Evolutionary conservation across 2,329 filamentous ascomycete genomes (phyloP).

Genomic region (Fulvia fulva): DNA sequence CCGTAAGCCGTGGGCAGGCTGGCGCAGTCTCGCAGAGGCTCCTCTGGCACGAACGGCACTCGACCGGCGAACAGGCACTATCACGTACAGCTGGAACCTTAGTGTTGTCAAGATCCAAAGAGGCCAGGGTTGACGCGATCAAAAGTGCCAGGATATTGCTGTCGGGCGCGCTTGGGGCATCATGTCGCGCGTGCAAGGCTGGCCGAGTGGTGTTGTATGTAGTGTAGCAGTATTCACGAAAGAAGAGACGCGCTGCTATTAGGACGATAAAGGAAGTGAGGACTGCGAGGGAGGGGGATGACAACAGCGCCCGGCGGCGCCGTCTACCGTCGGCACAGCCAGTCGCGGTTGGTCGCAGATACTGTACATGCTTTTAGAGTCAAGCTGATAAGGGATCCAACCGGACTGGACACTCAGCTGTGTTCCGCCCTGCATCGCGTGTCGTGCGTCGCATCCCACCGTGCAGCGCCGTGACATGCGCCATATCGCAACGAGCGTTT

Average conservation of each 20-base stretch:
- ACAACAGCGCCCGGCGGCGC: not conserved
- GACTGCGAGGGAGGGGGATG: not conserved
- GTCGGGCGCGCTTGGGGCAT: not conserved
- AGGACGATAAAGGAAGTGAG: not conserved
- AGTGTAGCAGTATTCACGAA: not conserved
- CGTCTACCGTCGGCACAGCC: too few species aligned
- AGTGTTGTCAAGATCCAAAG: not conserved
- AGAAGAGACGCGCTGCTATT: not conserved
- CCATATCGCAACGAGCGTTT: not conserved
- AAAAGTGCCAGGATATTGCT: constrained; percentile 1
- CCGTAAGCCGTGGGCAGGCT: constrained; percentile 8
- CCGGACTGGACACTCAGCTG: not conserved
- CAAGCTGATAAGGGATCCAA: constrained; percentile 1
- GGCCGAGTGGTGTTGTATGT: not conserved
- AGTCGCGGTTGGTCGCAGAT: too few species aligned
- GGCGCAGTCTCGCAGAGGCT: constrained; percentile 7
- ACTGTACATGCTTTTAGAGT: too few species aligned
- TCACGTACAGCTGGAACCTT: constrained; percentile 1
- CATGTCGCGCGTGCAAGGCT: not conserved
- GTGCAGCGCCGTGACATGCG: not conserved
- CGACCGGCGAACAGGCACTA: not conserved
- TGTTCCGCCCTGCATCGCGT: not conserved
- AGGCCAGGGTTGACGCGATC: constrained; percentile 1
- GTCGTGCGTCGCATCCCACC: not conserved
- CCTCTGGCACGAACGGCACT: not conserved